Evolutionary conservation across 352 stramenopile species (phyloP).

Genomic region (Globisporangium acanthophoron): DNA sequence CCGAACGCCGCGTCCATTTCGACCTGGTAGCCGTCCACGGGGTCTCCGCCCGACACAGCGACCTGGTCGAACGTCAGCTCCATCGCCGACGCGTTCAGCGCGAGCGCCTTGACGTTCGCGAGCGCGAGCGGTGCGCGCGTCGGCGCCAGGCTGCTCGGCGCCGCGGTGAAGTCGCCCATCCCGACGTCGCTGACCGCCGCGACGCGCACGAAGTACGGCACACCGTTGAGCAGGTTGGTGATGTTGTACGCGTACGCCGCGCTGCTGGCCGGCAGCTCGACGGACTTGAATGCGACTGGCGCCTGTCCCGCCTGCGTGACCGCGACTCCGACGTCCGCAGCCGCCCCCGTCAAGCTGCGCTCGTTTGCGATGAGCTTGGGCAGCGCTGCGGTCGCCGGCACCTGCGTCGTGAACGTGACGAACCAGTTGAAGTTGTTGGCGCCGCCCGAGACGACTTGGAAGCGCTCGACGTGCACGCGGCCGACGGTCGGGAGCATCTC

Average conservation of each 20-base stretch:
- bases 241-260: conserved; percentile 46
- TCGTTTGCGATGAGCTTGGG: conserved; percentile 55
- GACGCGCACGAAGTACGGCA: conserved; percentile 77
- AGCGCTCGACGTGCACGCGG: conserved; percentile 86
- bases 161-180: conserved; percentile 50
- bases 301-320: conserved; percentile 20
- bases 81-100: conserved; percentile 31
- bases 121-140: conserved; percentile 49
- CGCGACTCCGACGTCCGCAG: conserved; percentile 23
- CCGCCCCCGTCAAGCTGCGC: conserved; percentile 23
- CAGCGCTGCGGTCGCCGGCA: conserved; percentile 31
- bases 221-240: conserved; percentile 39
- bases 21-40: conserved; percentile 53
- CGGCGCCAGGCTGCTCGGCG: conserved; percentile 24
- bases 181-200: conserved; percentile 81
- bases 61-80: conserved; percentile 65
- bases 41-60: conserved; percentile 37
- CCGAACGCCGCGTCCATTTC: conserved; percentile 33
- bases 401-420: conserved; percentile 83
- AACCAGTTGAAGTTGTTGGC: conserved; percentile 82
- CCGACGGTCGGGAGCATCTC: conserved; percentile 87
- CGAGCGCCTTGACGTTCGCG: conserved; percentile 30
- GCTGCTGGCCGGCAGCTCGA: conserved; percentile 18
- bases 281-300: conserved; percentile 32
- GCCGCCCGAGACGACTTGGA: conserved; percentile 36